phyloP scores from a whole-genome alignment of 768 basidiomycete genomes.

The Termitomyces sp. region DNA sequence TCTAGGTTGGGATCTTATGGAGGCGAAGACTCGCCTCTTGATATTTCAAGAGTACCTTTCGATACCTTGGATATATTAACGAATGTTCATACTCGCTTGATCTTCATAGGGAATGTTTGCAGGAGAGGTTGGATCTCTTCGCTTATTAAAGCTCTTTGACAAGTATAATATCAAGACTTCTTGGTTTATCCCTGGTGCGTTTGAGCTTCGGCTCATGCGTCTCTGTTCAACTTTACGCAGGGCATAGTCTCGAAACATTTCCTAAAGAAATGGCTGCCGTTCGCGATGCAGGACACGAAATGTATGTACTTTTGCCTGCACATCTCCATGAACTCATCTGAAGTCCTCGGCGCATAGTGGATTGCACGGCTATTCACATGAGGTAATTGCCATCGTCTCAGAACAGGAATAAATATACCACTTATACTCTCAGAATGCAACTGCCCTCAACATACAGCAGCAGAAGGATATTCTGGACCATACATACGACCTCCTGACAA shows the following conservation, averaged over 20 bases:
- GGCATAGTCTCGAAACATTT: constrained; percentile 73
- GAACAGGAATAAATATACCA: neutral
- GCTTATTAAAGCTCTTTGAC: constrained; percentile 64
- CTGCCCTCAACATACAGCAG: constrained; percentile 53
- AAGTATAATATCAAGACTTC: constrained; percentile 65
- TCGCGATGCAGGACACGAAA: constrained; percentile 69
- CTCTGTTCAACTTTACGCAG: constrained; percentile 20
- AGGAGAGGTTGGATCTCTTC: constrained; percentile 66
- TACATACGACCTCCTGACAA: constrained; percentile 58
- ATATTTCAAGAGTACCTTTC: constrained; percentile 54
- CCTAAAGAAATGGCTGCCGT: constrained; percentile 65
- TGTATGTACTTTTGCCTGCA: constrained; percentile 28
- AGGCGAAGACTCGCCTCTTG: constrained; percentile 65
- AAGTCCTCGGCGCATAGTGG: constrained; percentile 31
- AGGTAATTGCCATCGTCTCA: constrained; percentile 27
- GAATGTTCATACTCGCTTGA: neutral
- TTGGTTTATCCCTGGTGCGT: constrained; percentile 69
- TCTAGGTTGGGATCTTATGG: constrained; percentile 68
- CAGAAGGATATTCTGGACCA: constrained; percentile 68
- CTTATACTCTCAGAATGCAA: constrained; percentile 43
- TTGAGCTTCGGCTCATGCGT: neutral
- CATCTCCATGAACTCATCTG: neutral
- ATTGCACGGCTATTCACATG: constrained; percentile 69
- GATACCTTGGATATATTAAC: neutral
- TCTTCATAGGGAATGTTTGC: constrained; percentile 55